Evolutionary conservation across 169 alveolate genomes (phyloP), one percentile per base, ranked within the genome.

Genomic region (Cryptosporidium sp.): DNA sequence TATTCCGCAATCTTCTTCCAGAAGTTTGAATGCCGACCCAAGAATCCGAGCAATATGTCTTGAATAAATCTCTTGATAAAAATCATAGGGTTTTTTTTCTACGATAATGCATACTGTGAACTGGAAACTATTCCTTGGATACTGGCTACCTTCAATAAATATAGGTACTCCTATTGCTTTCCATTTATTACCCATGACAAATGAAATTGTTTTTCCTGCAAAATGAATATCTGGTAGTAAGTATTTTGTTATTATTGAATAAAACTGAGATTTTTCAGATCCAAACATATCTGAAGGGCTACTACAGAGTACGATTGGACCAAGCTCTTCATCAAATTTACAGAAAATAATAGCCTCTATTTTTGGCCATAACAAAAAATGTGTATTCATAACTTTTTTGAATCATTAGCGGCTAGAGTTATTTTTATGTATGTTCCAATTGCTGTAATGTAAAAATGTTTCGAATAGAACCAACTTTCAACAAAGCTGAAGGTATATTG

Each of bases 251-350:
- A 80, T 80, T 39, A 80, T 12, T 43, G 89, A 80, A 65, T 23
- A 59, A 23, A 62, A 62, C 31, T 50, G 69, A 26, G 89, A 21
- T 37, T 80, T 59, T 23, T 80, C 75, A 29, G 45, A 12, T 26
- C 75, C 75, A 23, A 80, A 80, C 9, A 80, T 80, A 59, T 62
- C 89, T 43, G 75, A 26, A 23, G 89, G 89, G 43, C 75, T 65
- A 14, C 70, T 80, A 29, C 89, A 62, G 12, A 80, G 68, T 26
- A 80, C 89, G 43, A 80, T 67, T 6, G 89, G 89, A 7, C 89
- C 89, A 23, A 80, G 89, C 35, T 80, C 89, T 45, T 59, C 89
- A 29, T 80, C 89, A 80, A 80, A 80, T 80, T 80, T 80, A 62
- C 89, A 80, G 58, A 80, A 80, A 62, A 80, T 62, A 29, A 80